Evolutionary conservation across 768 basidiomycete genomes (phyloP), one percentile per base, ranked within the genome.

Genomic region (Termitomyces sp.): DNA sequence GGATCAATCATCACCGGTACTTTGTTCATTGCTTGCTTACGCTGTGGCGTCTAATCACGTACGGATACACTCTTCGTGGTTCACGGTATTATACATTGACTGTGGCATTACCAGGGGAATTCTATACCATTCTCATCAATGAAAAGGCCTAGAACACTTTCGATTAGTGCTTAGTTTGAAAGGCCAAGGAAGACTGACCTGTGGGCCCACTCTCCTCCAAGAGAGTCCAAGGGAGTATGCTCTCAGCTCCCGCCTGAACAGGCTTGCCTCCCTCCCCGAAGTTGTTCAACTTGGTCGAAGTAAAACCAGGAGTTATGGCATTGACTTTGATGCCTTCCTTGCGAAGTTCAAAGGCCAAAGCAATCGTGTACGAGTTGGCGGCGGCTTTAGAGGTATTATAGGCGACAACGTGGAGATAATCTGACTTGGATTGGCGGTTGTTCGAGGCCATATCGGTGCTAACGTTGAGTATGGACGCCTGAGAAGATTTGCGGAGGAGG

Each of bases 341-440:
- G 3, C 78, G 79, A 75, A 89, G 79, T 70, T 89, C 87, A 16
- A 83, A 79, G 1, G 88, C 85, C n/a, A 90, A 74, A 1, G 82
- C 83, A 60, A 84, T 85, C 0, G 80, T 75, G 54, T 90, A 82
- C 46, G 82, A 81, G 50, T 86, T 84, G 0, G 83, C 84, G 8
- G 89, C 90, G 0, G 84, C 88, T 74, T 90, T 90, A 62, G 84
- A 87, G 2, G 88, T 85, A 65, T 89, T 89, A 69, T 90, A 90
- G 8, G 79, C 80, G 32, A 76, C 73, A 22, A 73, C 57, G 65
- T 80, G 77, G 15, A 76, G 61, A 24, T 44, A 15, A 33, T 75
- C 64, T 3, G 72, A 70, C 22, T 65, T 60, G 7, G 79, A 73
- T 66, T 77, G 75, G 46, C 59, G 58, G 0, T 69, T 57, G 66